Conservation (phyloP, 2,329 filamentous ascomycete species). For the Penicillium fuscoglaucum region DNA sequence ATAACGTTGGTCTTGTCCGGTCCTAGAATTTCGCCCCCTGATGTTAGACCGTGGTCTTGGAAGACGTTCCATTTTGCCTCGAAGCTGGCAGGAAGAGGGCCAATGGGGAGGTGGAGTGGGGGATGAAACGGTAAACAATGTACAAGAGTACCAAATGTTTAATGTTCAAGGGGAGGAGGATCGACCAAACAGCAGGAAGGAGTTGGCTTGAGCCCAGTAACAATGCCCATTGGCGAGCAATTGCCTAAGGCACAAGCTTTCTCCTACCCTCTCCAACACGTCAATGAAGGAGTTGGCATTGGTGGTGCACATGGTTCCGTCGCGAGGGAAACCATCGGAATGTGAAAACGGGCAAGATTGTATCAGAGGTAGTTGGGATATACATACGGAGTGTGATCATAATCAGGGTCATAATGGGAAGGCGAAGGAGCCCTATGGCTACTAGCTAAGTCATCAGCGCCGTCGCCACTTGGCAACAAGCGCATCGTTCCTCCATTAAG, state of each 20-base stretch:
- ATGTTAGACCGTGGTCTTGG: conserved; percentile 25
- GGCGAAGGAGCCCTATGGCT: conserved; percentile 29
- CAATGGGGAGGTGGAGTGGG: neutral
- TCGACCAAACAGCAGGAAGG: neutral
- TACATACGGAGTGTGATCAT: conserved; percentile 43
- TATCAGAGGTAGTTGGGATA: conserved; percentile 15
- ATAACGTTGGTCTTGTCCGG: conserved; percentile 16
- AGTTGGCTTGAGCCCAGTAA: neutral
- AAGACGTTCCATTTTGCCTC: conserved; percentile 18
- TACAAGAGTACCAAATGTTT: conserved; percentile 5
- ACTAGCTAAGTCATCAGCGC: conserved; percentile 36
- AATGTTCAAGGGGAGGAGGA: conserved; percentile 13
- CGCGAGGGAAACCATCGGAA: conserved; percentile 30
- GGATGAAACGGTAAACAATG: conserved; percentile 1
- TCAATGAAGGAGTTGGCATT: conserved; percentile 14
- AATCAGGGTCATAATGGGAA: conserved; percentile 31
- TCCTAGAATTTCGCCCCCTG: conserved; percentile 20
- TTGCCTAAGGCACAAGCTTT: neutral
- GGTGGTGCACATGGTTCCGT: conserved; percentile 15
- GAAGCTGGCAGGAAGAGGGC: conserved; percentile 1
- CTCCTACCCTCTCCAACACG: conserved; percentile 1
- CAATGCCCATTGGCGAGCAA: conserved; percentile 9
- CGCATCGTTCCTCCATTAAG: conserved; percentile 47
- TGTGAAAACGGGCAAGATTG: conserved; percentile 17
- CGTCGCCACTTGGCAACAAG: conserved; percentile 43